Evolutionary conservation across 805 yeast species (phyloP).

Genomic region (Lipomyces starkeyi): DNA sequence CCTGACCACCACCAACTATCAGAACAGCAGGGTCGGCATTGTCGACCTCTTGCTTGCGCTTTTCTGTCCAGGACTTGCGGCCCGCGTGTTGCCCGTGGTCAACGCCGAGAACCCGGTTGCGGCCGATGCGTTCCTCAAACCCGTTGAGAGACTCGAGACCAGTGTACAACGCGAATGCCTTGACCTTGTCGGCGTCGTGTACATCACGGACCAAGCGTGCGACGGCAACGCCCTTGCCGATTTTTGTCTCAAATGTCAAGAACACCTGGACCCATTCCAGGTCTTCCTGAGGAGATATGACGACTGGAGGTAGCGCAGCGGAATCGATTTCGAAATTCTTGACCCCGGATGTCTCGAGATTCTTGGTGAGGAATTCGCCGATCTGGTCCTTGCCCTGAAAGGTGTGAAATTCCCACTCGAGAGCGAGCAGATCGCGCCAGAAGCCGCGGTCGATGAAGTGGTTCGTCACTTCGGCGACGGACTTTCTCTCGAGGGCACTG

Average conservation of each 20-base stretch:
- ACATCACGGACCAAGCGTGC: conserved; percentile 45
- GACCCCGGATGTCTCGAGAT: conserved; percentile 40
- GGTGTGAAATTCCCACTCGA: conserved; percentile 48
- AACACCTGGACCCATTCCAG: conserved; percentile 50
- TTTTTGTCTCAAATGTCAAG: conserved; percentile 44
- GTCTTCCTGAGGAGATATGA: conserved; percentile 44
- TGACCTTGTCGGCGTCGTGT: conserved; percentile 44
- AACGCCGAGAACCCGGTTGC: conserved; percentile 49
- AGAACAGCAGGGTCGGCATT: conserved; percentile 47
- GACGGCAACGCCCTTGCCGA: conserved; percentile 48
- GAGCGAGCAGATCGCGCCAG: conserved; percentile 51
- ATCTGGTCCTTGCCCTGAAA: conserved; percentile 46
- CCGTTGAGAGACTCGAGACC: conserved; percentile 47
- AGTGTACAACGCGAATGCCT: conserved; percentile 48
- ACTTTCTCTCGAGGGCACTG: conserved; percentile 10
- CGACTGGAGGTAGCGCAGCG: conserved; percentile 44
- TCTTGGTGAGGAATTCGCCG: conserved; percentile 33
- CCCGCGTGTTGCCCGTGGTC: conserved; percentile 50
- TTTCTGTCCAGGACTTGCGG: conserved; percentile 51
- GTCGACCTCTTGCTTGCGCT: conserved; percentile 43
- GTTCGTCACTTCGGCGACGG: conserved; percentile 6
- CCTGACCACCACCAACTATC: conserved; percentile 56
- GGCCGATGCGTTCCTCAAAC: conserved; percentile 47
- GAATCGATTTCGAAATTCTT: conserved; percentile 45
- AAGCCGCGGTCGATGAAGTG: conserved; percentile 26